Conservation (phyloP, 306 rosid species). For the Luffa aegyptiaca region DNA sequence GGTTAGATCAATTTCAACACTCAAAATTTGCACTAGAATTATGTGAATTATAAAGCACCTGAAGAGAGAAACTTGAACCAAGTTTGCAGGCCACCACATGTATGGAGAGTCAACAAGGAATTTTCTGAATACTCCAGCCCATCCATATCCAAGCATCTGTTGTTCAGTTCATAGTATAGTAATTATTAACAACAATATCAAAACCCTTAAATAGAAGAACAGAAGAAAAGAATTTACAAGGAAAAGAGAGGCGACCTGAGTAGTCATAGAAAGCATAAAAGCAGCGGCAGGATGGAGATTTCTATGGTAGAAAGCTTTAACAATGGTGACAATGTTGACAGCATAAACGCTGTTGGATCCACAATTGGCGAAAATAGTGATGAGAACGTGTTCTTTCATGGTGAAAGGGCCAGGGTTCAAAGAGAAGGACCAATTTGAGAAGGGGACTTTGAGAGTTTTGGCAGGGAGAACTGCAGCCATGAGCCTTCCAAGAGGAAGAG, state of each 20-base stretch:
- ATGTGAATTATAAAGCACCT: constrained; percentile 9
- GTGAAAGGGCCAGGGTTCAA: constrained; percentile 36
- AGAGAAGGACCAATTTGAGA: constrained; percentile 17
- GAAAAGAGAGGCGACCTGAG: constrained; percentile 15
- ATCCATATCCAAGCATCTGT: constrained; percentile 39
- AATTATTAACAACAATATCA: too few species aligned
- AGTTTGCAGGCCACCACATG: constrained; percentile 39
- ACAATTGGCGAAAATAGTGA: constrained; percentile 31
- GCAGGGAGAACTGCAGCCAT: constrained; percentile 27
- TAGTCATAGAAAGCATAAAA: constrained; percentile 20
- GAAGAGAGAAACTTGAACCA: constrained; percentile 36
- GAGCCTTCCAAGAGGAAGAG: constrained; percentile 24
- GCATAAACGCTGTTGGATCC: constrained; percentile 23
- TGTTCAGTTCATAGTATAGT: background rate
- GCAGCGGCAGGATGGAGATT: constrained; percentile 16
- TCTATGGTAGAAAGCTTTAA: constrained; percentile 23
- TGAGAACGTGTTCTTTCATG: constrained; percentile 29
- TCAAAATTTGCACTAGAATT: background rate
- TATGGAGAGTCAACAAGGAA: constrained; percentile 35
- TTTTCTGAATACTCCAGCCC: constrained; percentile 34
- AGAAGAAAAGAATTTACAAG: too few species aligned
- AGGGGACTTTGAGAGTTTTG: background rate
- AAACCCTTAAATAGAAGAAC: too few species aligned
- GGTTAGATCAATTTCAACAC: background rate
- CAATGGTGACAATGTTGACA: constrained; percentile 17